A percentile compares a stretch with the other conserved stretches of the same genome.
Evolutionary conservation across 2,329 filamentous ascomycete genomes (phyloP).

Genomic region (Colletotrichum agaves): DNA sequence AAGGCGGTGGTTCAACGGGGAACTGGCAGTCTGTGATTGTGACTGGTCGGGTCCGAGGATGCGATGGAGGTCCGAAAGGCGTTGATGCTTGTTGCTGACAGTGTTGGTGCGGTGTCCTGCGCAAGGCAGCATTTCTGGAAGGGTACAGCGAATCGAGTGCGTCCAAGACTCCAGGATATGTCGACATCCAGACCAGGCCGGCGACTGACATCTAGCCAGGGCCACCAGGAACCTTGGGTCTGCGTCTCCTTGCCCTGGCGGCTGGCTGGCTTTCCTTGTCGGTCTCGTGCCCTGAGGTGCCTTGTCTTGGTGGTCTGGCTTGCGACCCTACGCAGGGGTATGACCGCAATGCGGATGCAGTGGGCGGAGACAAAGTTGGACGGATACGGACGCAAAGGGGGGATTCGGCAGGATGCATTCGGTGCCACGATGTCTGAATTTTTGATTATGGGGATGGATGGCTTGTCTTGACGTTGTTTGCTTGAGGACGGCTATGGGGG

Average conservation of each 20-base stretch:
- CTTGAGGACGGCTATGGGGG: background rate
- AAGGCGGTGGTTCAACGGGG: conserved; percentile 16
- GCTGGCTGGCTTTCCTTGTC: conserved; percentile 2
- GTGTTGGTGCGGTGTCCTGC: conserved; percentile 1
- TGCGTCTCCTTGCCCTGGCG: background rate
- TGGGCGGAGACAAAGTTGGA: conserved; percentile 15
- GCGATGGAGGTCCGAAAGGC: conserved; percentile 11
- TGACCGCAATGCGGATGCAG: background rate
- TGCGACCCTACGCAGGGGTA: conserved; percentile 26
- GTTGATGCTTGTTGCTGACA: background rate
- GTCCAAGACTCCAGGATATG: too few relatives aligned
- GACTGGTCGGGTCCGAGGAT: conserved; percentile 15
- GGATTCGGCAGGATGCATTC: conserved; percentile 30
- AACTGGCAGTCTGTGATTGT: conserved; percentile 5
- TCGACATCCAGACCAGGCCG: background rate
- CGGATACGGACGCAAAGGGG: conserved; percentile 29
- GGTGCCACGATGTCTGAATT: conserved; percentile 20
- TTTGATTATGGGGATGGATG: background rate
- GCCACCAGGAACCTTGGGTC: conserved; percentile 10
- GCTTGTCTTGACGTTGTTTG: background rate
- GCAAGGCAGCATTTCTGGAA: background rate
- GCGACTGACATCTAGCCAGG: background rate
- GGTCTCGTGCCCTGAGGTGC: background rate
- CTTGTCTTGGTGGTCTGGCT: conserved; percentile 13
- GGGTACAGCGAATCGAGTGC: too few relatives aligned